Evolutionary conservation across 148 eudicot genomes (phyloP), one percentile per base, ranked within the genome.

Genomic region (Simmondsia chinensis): DNA sequence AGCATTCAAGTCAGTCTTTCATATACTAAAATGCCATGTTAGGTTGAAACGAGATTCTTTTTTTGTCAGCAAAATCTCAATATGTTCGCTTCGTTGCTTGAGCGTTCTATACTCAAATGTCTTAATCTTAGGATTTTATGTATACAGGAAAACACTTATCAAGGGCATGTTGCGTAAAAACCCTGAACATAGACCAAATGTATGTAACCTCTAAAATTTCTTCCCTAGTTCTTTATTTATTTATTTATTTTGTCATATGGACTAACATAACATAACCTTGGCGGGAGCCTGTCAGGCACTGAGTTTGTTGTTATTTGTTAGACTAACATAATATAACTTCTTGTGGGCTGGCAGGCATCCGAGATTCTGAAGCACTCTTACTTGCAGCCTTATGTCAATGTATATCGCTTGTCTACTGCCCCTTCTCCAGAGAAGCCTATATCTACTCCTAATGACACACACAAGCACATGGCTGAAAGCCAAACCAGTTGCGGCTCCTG

Each of bases 361-460:
- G 96, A 87, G 44, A 52, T 93, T 45, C 66, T 93, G 57, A 93
- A 93, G 78, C 88, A 80, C 57, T 84, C 96, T 33, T 93, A 93
- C 67, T 52, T 93, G 56, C 96, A 82, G 65, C 84, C 96, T 41
- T 86, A 93, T 49, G 72, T 93, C 52, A 80, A 80, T 21, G 80
- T 79, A 19, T 82, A 58, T 58, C 82, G 94, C 32, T 66, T 73
- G 26, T 48, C 72, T 15, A 23, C 39, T 52, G 24, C 70, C 12
- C 69, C 38, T 41, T 63, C 77, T 32, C 84, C 74, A 40, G 85
- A 63, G 45, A 91, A 82, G 57, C 86, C 80, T 39, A 30, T 73
- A 43, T 43, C 65, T 30, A 30, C 26, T 37, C 48, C 45, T 42
- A 83, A 75, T 32, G 77, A 66, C 15, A 32, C 57, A 25, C 54